Percentiles rank a stretch among this genome's conserved stretches.
Evolutionary conservation across 345 rosid genomes (phyloP).

Genomic region (Passiflora organensis): DNA sequence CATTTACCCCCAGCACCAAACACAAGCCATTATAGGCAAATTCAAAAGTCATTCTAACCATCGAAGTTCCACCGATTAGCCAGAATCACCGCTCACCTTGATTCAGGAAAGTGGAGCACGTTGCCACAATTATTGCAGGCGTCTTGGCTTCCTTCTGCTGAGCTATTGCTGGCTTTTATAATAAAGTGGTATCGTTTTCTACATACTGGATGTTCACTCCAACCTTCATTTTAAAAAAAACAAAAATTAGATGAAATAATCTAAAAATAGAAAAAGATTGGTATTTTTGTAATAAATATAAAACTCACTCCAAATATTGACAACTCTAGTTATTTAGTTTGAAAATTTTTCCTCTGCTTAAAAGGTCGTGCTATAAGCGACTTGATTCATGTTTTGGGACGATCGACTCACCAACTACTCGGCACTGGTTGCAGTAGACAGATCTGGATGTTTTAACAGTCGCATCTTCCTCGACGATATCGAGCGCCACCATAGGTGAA

Average conservation of each 20-base stretch:
- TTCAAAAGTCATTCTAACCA: too few species aligned
- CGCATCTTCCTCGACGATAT: constrained; percentile 68
- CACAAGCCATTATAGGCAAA: background rate
- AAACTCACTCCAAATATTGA: background rate
- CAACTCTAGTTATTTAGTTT: too few species aligned
- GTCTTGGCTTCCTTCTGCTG: constrained; percentile 16
- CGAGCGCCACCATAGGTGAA: constrained; percentile 35
- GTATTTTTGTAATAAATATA: background rate
- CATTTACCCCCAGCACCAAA: background rate
- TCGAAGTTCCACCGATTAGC: too few species aligned
- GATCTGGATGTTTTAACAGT: constrained; percentile 63
- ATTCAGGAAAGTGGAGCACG: constrained; percentile 32
- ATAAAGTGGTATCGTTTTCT: constrained; percentile 70
- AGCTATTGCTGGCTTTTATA: constrained; percentile 31
- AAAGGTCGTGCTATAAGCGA: too few species aligned
- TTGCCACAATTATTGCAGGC: constrained; percentile 44
- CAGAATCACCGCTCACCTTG: too few species aligned
- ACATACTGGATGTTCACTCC: constrained; percentile 80
- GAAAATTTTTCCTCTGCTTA: too few species aligned
- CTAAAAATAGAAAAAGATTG: too few species aligned
- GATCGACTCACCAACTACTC: constrained; percentile 66
- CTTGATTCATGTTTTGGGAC: background rate
- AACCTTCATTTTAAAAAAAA: constrained; percentile 34
- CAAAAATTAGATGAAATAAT: background rate
- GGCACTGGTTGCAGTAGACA: constrained; percentile 73